phyloP scores from a whole-genome alignment of 306 rosid genomes.

The Mimosa bimucronata region DNA sequence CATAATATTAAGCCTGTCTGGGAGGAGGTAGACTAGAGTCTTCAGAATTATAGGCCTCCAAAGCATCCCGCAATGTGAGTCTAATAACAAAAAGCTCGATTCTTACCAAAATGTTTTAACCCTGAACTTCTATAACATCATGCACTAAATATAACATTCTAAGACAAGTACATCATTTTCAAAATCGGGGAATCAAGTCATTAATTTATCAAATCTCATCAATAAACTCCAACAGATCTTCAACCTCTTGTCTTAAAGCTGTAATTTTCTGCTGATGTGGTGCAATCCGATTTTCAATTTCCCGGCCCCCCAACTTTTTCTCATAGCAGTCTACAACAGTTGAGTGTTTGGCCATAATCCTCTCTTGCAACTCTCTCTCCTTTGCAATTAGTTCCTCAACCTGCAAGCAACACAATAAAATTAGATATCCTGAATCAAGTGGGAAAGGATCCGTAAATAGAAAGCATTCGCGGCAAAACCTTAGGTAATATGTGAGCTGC shows the following conservation, averaged over 20 bases:
- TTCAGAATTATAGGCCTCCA: neutral
- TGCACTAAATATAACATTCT: slow-evolving; percentile 4
- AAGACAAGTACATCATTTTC: slow-evolving; percentile 33
- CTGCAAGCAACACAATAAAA: slow-evolving; percentile 44
- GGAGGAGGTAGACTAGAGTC: neutral
- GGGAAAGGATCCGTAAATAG: slow-evolving; percentile 24
- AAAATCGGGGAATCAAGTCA: slow-evolving; percentile 36
- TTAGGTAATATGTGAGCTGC: slow-evolving; percentile 79
- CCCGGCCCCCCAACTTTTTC: slow-evolving; percentile 86
- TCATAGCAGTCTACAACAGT: slow-evolving; percentile 88
- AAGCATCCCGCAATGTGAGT: neutral
- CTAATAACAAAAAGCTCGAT: neutral
- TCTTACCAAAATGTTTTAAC: neutral
- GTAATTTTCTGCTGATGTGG: slow-evolving; percentile 73
- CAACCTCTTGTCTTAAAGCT: slow-evolving; percentile 79
- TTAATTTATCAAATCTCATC: slow-evolving; percentile 54
- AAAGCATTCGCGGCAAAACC: slow-evolving; percentile 49
- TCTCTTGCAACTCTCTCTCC: slow-evolving; percentile 91
- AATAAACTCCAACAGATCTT: slow-evolving; percentile 77
- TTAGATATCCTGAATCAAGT: slow-evolving; percentile 15
- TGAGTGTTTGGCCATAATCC: slow-evolving; percentile 73
- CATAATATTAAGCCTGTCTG: neutral
- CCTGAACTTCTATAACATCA: neutral
- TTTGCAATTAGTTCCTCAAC: slow-evolving; percentile 85
- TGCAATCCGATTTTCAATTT: slow-evolving; percentile 88